These are phyloP conservation scores for Nicotiana paniculata DNA, from an alignment of 257 asterid species.

Conservation along the genomic window DNA sequence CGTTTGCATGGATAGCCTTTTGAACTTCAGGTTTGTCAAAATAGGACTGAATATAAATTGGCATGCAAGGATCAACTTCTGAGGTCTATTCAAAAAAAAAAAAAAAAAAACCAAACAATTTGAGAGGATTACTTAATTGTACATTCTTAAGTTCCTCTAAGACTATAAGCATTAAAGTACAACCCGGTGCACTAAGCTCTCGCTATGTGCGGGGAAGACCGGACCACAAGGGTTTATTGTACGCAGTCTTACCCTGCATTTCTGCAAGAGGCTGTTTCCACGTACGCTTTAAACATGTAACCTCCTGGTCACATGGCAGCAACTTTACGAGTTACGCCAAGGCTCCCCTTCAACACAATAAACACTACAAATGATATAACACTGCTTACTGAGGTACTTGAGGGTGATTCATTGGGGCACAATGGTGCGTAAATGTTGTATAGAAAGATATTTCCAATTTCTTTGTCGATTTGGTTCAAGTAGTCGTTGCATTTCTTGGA, in stretches of 20 bases:
- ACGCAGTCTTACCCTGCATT: too few species aligned
- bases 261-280: too few species aligned
- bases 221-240: too few species aligned
- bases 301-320: too few species aligned
- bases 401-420: constrained; percentile 10
- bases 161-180: background rate
- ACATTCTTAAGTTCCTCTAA: background rate
- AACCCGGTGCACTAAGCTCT: too few species aligned
- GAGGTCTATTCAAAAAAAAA: background rate
- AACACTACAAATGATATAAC: background rate
- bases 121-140: background rate
- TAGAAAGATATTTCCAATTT: constrained; percentile 6
- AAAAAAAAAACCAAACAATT: background rate
- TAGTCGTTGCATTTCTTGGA: background rate
- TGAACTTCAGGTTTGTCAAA: constrained; percentile 22
- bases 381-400: constrained; percentile 6
- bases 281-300: too few species aligned
- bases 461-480: background rate
- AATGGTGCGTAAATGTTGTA: constrained; percentile 37
- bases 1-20: constrained; percentile 16
- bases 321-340: too few species aligned
- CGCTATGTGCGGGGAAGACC: too few species aligned
- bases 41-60: constrained; percentile 9
- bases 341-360: too few species aligned
- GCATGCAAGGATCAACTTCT: constrained; percentile 27